Evolutionary conservation across 306 rosid genomes (phyloP).

Genomic region (Inga laurina): DNA sequence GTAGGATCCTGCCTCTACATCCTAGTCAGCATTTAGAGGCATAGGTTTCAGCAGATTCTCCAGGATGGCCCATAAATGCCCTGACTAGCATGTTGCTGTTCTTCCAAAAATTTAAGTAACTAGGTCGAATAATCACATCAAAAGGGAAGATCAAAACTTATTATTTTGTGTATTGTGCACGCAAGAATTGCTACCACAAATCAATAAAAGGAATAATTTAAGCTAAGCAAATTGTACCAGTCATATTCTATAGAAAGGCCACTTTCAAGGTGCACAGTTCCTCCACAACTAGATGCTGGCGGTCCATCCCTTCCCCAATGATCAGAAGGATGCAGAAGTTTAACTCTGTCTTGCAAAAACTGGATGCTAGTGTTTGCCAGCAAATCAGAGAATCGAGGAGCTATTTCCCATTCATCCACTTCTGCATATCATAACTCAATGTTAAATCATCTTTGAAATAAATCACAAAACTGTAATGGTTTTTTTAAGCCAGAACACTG

Average conservation of each 20-base stretch:
- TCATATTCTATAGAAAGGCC: conserved; percentile 91
- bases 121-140: conserved; percentile 13
- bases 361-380: conserved; percentile 70
- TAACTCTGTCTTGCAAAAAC: conserved; percentile 83
- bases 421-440: conserved; percentile 50
- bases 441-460: conserved; percentile 27
- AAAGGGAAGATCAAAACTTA: conserved; percentile 11
- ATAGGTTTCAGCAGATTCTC: conserved; percentile 7
- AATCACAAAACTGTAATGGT: conserved; percentile 14
- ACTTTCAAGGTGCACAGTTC: conserved; percentile 88
- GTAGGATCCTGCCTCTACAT: conserved; percentile 16
- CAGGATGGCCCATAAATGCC: conserved; percentile 1
- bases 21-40: conserved; percentile 24
- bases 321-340: conserved; percentile 67
- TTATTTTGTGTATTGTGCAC: conserved; percentile 1
- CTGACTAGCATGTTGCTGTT: neutral
- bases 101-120: conserved; percentile 27
- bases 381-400: conserved; percentile 89
- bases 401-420: conserved; percentile 97
- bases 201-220: neutral
- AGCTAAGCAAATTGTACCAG: conserved; percentile 57
- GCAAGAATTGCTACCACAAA: conserved; percentile 20
- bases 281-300: conserved; percentile 55
- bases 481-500: conserved; percentile 23
- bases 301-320: conserved; percentile 55